Conservation (phyloP, 202 grass and related monocot genomes). For the Schoenoplectus triqueter region DNA sequence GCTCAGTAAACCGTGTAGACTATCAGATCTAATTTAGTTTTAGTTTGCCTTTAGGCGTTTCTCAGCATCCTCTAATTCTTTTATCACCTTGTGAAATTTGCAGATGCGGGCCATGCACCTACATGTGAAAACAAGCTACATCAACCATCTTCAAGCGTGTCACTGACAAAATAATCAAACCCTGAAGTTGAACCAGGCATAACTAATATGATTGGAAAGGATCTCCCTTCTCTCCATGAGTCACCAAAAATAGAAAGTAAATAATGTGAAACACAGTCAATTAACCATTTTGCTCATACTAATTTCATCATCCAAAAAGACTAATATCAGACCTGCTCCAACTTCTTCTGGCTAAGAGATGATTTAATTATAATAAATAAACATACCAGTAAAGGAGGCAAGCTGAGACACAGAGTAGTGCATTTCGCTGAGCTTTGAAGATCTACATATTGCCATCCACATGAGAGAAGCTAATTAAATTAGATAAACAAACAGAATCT, state of each 20-base stretch:
- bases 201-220: too few species aligned
- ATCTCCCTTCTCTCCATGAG: too few species aligned
- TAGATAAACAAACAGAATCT: neutral
- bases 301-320: neutral
- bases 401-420: conserved; percentile 72
- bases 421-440: conserved; percentile 97
- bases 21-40: conserved; percentile 65
- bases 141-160: neutral
- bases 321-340: neutral
- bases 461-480: neutral
- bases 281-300: neutral
- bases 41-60: conserved; percentile 66
- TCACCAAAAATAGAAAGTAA: neutral
- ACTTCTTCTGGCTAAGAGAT: neutral
- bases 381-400: conserved; percentile 95
- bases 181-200: too few species aligned
- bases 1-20: neutral
- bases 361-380: conserved; percentile 18
- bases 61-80: conserved; percentile 76
- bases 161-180: too few species aligned
- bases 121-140: conserved; percentile 11
- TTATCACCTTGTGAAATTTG: conserved; percentile 83
- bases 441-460: conserved; percentile 54
- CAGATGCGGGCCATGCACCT: conserved; percentile 80
- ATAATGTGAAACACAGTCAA: neutral